Conservation (phyloP, 495 filamentous ascomycete genomes). For the Neurospora sp. region DNA sequence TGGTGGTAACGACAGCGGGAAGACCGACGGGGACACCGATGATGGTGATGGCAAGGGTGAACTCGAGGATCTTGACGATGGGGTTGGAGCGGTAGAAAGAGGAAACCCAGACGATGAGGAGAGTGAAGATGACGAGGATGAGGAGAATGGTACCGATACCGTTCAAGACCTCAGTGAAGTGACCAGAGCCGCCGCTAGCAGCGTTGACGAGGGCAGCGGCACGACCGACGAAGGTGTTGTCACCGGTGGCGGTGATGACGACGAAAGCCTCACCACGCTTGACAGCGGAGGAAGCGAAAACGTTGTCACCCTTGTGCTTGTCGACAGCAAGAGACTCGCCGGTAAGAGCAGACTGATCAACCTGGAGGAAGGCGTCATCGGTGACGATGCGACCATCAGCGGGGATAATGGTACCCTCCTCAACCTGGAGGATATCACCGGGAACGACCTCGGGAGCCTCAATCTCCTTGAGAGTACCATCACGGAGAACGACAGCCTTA, state of each 20-base stretch:
- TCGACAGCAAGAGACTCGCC: conserved; percentile 88
- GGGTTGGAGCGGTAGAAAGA: conserved; percentile 77
- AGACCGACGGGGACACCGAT: conserved; percentile 95
- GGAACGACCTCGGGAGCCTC: conserved; percentile 73
- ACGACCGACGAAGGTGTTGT: conserved; percentile 81
- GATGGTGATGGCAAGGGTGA: conserved; percentile 79
- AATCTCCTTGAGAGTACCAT: conserved; percentile 60
- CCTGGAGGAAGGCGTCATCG: conserved; percentile 69
- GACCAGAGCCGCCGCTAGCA: conserved; percentile 60
- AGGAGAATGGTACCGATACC: conserved; percentile 76
- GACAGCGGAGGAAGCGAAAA: conserved; percentile 77
- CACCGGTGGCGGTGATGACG: conserved; percentile 72
- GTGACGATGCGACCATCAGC: conserved; percentile 80
- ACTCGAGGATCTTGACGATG: conserved; percentile 68
- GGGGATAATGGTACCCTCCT: conserved; percentile 85
- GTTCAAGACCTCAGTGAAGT: conserved; percentile 84
- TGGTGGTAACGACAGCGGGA: conserved; percentile 89
- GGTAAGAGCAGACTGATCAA: conserved; percentile 87
- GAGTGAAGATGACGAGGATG: conserved; percentile 67
- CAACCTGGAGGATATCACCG: conserved; percentile 80
- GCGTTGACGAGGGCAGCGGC: conserved; percentile 76
- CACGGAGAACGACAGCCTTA: conserved; percentile 74
- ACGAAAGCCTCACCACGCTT: conserved; percentile 83
- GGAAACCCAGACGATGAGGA: conserved; percentile 74
- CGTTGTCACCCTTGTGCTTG: conserved; percentile 67